Evolutionary conservation across 1,284 basidiomycete species (phyloP).

Genomic region (Boletus albobrunnescens): DNA sequence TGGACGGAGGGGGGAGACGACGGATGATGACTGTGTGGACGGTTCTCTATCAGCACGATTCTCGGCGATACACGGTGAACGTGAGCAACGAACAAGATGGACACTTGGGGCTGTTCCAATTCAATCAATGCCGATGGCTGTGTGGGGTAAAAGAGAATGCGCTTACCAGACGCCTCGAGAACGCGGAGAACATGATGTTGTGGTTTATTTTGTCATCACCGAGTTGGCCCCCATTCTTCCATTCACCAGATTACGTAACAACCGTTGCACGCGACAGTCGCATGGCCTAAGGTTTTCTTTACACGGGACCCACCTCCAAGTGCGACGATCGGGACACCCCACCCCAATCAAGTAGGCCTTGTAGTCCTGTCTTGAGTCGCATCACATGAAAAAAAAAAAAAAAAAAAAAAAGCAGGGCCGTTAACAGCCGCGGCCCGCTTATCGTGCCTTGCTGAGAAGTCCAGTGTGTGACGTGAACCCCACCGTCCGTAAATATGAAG

Average conservation of each 20-base stretch:
- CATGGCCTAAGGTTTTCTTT: conserved; percentile 3
- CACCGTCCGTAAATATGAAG: too few species aligned
- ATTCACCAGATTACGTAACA: conserved; percentile 8
- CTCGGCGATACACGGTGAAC: conserved; percentile 2
- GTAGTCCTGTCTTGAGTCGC: too few species aligned
- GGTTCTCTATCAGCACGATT: conserved; percentile 8
- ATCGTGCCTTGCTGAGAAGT: too few species aligned
- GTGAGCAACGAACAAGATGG: conserved; percentile 68
- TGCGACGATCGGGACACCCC: conserved; percentile 15
- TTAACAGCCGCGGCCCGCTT: too few species aligned
- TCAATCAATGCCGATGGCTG: neutral
- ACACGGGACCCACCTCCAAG: too few species aligned
- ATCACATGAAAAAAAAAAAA: too few species aligned
- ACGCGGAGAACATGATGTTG: conserved; percentile 29
- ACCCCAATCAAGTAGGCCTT: conserved; percentile 11
- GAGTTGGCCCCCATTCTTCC: neutral
- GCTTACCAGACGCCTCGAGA: conserved; percentile 31
- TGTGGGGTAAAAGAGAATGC: conserved; percentile 6
- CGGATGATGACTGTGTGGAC: conserved; percentile 64
- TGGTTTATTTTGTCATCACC: too few species aligned
- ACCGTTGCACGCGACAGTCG: conserved; percentile 9
- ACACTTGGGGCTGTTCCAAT: conserved; percentile 50
- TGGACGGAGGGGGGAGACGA: conserved; percentile 58
- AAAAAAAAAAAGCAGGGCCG: too few species aligned
- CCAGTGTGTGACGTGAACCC: too few species aligned